Evolutionary conservation across 2,329 filamentous ascomycete genomes (phyloP).

Genomic region (Metarhizium rileyi): DNA sequence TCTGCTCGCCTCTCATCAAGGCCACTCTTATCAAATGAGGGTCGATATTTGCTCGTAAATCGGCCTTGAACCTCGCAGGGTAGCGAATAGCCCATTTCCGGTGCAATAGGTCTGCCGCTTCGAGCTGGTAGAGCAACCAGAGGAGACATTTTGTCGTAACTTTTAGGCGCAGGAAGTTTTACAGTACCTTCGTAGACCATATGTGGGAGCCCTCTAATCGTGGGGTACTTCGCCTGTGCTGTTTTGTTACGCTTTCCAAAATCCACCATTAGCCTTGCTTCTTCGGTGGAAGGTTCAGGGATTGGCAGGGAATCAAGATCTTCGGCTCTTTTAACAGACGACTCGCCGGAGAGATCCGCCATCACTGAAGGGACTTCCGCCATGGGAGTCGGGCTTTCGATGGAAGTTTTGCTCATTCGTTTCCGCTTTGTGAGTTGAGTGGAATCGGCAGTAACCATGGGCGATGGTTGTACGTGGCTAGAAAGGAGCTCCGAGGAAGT

Average conservation of each 20-base stretch:
- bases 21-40: conserved; percentile 27
- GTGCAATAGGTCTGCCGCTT: conserved; percentile 28
- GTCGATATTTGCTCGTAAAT: conserved; percentile 31
- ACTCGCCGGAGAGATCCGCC: conserved; percentile 21
- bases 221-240: conserved; percentile 27
- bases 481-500: neutral
- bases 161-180: conserved; percentile 34
- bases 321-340: conserved; percentile 21
- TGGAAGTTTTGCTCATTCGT: conserved; percentile 18
- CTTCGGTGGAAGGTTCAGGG: conserved; percentile 23
- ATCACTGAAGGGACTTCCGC: conserved; percentile 16
- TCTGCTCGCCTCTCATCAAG: conserved; percentile 32
- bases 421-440: conserved; percentile 28
- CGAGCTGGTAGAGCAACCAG: conserved; percentile 31
- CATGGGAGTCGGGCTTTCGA: conserved; percentile 13
- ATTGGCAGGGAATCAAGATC: conserved; percentile 23
- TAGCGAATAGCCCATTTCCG: conserved; percentile 28
- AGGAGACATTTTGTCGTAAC: conserved; percentile 34
- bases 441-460: conserved; percentile 14
- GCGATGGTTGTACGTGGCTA: neutral
- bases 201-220: conserved; percentile 29
- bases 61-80: conserved; percentile 35
- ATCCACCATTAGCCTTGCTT: conserved; percentile 25
- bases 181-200: conserved; percentile 27
- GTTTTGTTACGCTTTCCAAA: conserved; percentile 28